Conservation (phyloP, 139 green algal species). For the Eudorina sp. region DNA sequence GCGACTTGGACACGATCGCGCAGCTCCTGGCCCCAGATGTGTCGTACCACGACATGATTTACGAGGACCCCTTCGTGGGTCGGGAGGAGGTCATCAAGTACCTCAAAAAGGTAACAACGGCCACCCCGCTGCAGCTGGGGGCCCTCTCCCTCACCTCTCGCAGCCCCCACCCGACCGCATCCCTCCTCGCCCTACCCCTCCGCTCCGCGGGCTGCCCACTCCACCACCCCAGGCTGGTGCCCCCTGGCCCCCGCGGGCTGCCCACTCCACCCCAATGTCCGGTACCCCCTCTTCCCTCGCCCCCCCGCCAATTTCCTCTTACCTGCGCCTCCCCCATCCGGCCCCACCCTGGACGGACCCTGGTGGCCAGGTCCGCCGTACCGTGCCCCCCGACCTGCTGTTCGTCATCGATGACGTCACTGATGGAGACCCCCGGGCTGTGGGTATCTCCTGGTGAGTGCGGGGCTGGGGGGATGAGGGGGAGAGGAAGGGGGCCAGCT, state of each 20-base stretch:
- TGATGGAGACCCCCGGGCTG: slow-evolving; percentile 54
- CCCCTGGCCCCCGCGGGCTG: too few relatives aligned
- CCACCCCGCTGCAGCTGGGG: too few relatives aligned
- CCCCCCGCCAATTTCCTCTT: background rate
- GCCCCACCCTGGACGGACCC: too few relatives aligned
- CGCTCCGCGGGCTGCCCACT: too few relatives aligned
- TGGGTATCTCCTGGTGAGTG: slow-evolving; percentile 81
- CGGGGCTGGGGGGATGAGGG: background rate
- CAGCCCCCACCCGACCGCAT: too few relatives aligned
- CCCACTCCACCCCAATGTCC: background rate
- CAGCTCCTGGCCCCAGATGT: slow-evolving; percentile 76
- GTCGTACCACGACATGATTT: slow-evolving; percentile 73
- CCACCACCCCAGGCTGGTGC: too few relatives aligned
- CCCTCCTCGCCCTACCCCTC: too few relatives aligned
- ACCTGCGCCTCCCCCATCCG: background rate
- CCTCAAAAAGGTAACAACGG: slow-evolving; percentile 64
- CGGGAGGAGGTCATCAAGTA: slow-evolving; percentile 66
- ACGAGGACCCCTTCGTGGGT: slow-evolving; percentile 80
- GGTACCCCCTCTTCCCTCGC: background rate
- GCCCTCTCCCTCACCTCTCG: too few relatives aligned
- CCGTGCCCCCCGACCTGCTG: slow-evolving; percentile 76
- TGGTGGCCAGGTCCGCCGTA: slow-evolving; percentile 45
- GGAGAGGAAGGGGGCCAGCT: background rate
- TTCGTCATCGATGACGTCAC: slow-evolving; percentile 88
- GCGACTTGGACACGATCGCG: slow-evolving; percentile 73